A percentile compares a stretch with the other conserved stretches of the same genome.
Evolutionary conservation across 2,329 filamentous ascomycete species (phyloP).

Genomic region (Xenoacremonium recifei): DNA sequence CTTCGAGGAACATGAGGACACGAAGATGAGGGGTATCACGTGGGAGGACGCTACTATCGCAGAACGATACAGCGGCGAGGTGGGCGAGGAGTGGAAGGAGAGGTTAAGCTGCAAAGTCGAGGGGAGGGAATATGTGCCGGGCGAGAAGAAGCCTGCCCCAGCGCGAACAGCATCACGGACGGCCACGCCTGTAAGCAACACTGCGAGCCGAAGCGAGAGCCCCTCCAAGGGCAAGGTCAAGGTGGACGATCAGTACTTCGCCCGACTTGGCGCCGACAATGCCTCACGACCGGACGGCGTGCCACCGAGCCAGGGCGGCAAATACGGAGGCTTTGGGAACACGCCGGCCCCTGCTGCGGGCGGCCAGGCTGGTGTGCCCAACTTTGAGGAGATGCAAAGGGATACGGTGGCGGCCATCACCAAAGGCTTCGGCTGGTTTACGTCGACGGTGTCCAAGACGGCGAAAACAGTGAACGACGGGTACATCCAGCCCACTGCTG

Average conservation of each 20-base stretch:
- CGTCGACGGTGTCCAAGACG: slow-evolving; percentile 81
- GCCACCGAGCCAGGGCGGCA: slow-evolving; percentile 87
- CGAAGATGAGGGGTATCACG: slow-evolving; percentile 62
- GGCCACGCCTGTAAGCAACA: slow-evolving; percentile 40
- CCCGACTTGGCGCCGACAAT: slow-evolving; percentile 79
- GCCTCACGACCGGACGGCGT: slow-evolving; percentile 70
- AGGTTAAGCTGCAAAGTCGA: slow-evolving; percentile 84
- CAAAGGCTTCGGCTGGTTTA: slow-evolving; percentile 94
- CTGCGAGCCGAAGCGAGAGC: slow-evolving; percentile 40
- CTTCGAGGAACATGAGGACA: slow-evolving; percentile 72
- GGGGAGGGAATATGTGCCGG: slow-evolving; percentile 78
- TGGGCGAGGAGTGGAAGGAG: slow-evolving; percentile 95
- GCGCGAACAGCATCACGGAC: slow-evolving; percentile 30
- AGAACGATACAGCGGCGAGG: slow-evolving; percentile 85
- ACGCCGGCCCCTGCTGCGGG: slow-evolving; percentile 56
- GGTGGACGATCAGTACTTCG: slow-evolving; percentile 87
- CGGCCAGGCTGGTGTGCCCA: slow-evolving; percentile 53
- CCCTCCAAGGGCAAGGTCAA: slow-evolving; percentile 49
- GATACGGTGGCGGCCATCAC: slow-evolving; percentile 86
- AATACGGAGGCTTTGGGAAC: slow-evolving; percentile 88
- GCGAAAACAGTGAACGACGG: slow-evolving; percentile 89
- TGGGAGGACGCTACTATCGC: slow-evolving; percentile 90
- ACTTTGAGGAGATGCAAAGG: slow-evolving; percentile 84
- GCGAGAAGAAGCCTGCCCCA: slow-evolving; percentile 53
- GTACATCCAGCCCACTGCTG: slow-evolving; percentile 90